Evolutionary conservation across 768 basidiomycete genomes (phyloP).

Genomic region (Antrodiella citrinella): DNA sequence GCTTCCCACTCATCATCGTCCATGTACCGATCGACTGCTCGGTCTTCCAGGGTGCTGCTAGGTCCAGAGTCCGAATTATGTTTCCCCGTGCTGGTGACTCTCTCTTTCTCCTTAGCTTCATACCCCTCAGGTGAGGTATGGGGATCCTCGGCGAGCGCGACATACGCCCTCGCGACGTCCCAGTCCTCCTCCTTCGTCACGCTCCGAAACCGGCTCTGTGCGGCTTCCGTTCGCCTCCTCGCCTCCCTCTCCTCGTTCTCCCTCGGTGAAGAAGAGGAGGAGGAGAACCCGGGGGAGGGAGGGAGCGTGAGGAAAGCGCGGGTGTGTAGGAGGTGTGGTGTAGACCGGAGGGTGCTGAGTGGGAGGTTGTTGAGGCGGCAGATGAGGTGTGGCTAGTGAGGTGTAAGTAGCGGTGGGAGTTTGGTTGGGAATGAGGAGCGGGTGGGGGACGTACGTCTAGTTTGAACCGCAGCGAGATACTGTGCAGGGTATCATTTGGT

Average conservation of each 20-base stretch:
- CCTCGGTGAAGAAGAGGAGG: conserved; percentile 17
- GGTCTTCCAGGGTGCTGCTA: conserved; percentile 28
- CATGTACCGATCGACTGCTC: conserved; percentile 52
- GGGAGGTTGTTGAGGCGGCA: conserved; percentile 64
- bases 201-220: conserved; percentile 21
- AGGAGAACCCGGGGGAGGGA: conserved; percentile 23
- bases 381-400: conserved; percentile 42
- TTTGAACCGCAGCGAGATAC: conserved; percentile 52
- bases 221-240: conserved; percentile 28
- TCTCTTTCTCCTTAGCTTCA: conserved; percentile 13
- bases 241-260: conserved; percentile 32
- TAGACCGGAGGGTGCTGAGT: conserved; percentile 54
- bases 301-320: conserved; percentile 51
- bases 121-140: conserved; percentile 13
- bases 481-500: conserved; percentile 51
- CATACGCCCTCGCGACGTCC: conserved; percentile 60
- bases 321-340: conserved; percentile 69
- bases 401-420: background rate
- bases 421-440: background rate
- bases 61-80: background rate
- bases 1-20: conserved; percentile 68
- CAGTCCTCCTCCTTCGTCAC: conserved; percentile 54
- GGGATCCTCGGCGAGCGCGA: conserved; percentile 47
- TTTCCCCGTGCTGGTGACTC: conserved; percentile 5
- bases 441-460: conserved; percentile 43